These are phyloP conservation scores for Phytophthora pistaciae DNA, from an alignment of 352 stramenopile species.

Conservation along the genomic window DNA sequence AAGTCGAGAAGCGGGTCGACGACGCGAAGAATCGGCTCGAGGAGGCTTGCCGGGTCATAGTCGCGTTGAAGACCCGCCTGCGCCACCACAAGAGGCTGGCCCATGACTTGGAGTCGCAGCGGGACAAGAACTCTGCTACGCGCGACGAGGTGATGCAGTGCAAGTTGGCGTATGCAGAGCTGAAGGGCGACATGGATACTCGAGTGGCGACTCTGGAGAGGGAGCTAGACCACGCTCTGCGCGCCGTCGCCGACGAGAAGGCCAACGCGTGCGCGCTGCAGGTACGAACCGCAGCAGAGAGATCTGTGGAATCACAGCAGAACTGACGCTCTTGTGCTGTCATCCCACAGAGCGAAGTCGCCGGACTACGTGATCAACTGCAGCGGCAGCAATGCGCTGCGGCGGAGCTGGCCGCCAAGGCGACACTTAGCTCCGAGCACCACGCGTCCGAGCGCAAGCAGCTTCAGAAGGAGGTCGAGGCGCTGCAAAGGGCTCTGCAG, in stretches of 20 bases:
- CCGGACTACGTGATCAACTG: constrained; percentile 22
- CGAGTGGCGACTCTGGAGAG: constrained; percentile 35
- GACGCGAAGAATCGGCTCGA: constrained; percentile 30
- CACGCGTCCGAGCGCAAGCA: constrained; percentile 37
- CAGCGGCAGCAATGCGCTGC: constrained; percentile 34
- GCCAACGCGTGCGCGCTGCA: constrained; percentile 19
- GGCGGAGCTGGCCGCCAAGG: constrained; percentile 33
- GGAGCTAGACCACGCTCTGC: constrained; percentile 31
- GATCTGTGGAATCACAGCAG: neutral
- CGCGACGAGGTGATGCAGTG: constrained; percentile 35
- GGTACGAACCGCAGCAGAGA: constrained; percentile 19
- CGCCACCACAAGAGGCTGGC: constrained; percentile 26
- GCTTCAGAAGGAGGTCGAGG: constrained; percentile 35
- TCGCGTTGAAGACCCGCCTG: constrained; percentile 50
- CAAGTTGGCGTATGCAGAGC: constrained; percentile 32
- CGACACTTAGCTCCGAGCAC: constrained; percentile 33
- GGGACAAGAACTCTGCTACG: constrained; percentile 19
- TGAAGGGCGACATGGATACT: constrained; percentile 37
- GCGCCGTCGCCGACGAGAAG: constrained; percentile 21
- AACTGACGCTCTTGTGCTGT: constrained; percentile 5
- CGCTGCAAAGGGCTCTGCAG: constrained; percentile 19
- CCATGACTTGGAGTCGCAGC: constrained; percentile 19
- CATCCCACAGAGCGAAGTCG: constrained; percentile 22
- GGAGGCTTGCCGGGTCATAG: constrained; percentile 55
- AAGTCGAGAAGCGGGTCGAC: constrained; percentile 28